These are phyloP conservation scores for Pleurotus platypus DNA, from an alignment of 768 basidiomycete species.

Conservation along the genomic window DNA sequence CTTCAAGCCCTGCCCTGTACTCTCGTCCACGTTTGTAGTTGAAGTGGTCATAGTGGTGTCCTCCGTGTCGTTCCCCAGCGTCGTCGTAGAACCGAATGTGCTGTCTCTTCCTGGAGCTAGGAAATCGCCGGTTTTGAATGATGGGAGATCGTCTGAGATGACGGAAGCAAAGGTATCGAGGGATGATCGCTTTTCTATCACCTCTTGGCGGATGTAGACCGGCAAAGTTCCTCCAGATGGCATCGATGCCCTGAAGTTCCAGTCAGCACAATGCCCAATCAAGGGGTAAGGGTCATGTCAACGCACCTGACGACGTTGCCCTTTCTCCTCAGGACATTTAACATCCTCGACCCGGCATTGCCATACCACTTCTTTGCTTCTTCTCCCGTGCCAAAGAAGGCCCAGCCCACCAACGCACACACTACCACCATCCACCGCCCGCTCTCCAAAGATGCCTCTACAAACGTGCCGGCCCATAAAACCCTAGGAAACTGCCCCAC, in stretches of 20 bases:
- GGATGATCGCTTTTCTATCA: not conserved
- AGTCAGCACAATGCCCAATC: not conserved
- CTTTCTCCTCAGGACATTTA: not conserved
- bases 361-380: slow-evolving; percentile 46
- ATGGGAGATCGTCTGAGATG: not conserved
- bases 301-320: too few species aligned
- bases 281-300: too few species aligned
- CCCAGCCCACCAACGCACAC: slow-evolving; percentile 47
- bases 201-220: not conserved
- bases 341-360: too few species aligned
- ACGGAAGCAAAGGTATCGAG: slow-evolving; percentile 3
- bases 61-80: too few species aligned
- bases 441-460: slow-evolving; percentile 23
- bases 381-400: slow-evolving; percentile 55
- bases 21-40: not conserved
- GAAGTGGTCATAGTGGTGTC: not conserved
- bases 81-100: too few species aligned
- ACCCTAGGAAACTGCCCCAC: slow-evolving; percentile 26
- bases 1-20: not conserved
- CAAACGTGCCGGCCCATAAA: slow-evolving; percentile 24
- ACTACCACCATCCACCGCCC: slow-evolving; percentile 37
- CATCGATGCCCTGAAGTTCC: not conserved
- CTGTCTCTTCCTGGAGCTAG: too few species aligned
- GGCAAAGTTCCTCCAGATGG: not conserved
- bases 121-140: too few species aligned